These are phyloP conservation scores for Volutella citrinella DNA, from an alignment of 2,329 filamentous ascomycete genomes.

Conservation along the genomic window DNA sequence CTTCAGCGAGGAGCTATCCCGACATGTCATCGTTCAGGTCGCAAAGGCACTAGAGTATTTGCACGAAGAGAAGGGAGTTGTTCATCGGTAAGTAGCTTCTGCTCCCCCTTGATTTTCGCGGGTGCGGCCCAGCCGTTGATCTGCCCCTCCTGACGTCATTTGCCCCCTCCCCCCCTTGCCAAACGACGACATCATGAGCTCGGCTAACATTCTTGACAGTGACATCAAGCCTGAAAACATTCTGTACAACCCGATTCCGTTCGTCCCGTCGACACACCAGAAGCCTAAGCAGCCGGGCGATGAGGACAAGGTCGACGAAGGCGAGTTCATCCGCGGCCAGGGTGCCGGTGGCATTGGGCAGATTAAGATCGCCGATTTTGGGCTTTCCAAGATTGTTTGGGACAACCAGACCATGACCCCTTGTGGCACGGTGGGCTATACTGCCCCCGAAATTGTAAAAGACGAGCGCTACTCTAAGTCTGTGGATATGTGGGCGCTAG, in stretches of 20 bases:
- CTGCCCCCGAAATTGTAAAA: conserved; percentile 97
- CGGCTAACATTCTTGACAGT: conserved; percentile 44
- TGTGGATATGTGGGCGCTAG: conserved; percentile 98
- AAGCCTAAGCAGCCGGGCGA: conserved; percentile 83
- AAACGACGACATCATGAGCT: conserved; percentile 7
- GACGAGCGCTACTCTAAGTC: conserved; percentile 98
- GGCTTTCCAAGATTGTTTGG: conserved; percentile 97
- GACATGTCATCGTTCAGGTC: conserved; percentile 93
- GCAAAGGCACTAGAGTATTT: conserved; percentile 92
- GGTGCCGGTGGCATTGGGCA: conserved; percentile 87
- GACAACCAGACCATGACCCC: conserved; percentile 98
- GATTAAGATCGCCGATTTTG: conserved; percentile 98
- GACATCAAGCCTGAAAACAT: conserved; percentile 99
- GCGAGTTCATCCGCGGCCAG: conserved; percentile 79
- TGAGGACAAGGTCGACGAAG: conserved; percentile 96
- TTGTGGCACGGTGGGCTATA: conserved; percentile 98
- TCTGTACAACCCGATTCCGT: conserved; percentile 82
- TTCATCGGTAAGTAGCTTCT: conserved; percentile 74
- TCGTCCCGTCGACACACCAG: conserved; percentile 75
- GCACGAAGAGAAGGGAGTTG: conserved; percentile 91
- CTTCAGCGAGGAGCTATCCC: conserved; percentile 92
- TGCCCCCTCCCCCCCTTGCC: conserved; percentile 12
- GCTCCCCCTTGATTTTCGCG: conserved; percentile 2
- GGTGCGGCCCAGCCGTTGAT: conserved; percentile 3
- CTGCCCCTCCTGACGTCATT: conserved; percentile 29